Evolutionary conservation across 2,329 filamentous ascomycete species (phyloP).

Genomic region (Hymenoscyphus infarciens): DNA sequence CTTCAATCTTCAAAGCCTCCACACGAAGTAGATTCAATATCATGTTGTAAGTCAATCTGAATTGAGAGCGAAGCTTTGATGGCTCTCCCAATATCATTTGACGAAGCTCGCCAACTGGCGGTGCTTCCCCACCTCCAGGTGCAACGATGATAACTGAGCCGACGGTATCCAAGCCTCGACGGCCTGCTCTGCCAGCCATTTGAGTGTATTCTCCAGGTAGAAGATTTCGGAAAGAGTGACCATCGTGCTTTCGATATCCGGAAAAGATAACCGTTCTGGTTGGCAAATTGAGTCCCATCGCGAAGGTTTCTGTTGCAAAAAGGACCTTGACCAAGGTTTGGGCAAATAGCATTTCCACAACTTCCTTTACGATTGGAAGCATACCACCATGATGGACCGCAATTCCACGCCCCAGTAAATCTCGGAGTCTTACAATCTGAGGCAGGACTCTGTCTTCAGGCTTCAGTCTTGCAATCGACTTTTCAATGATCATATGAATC

Average conservation of each 20-base stretch:
- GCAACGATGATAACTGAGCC: slow-evolving; percentile 93
- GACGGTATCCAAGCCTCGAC: slow-evolving; percentile 86
- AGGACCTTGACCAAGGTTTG: slow-evolving; percentile 93
- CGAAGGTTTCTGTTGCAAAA: slow-evolving; percentile 97
- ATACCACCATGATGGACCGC: slow-evolving; percentile 95
- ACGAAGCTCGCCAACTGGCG: slow-evolving; percentile 75
- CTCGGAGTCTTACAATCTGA: slow-evolving; percentile 83
- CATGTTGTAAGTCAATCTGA: slow-evolving; percentile 98
- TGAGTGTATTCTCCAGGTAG: slow-evolving; percentile 96
- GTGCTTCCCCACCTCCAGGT: slow-evolving; percentile 77
- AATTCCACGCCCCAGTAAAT: slow-evolving; percentile 82
- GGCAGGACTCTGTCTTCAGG: slow-evolving; percentile 86
- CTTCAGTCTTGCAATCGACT: slow-evolving; percentile 85
- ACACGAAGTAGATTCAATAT: slow-evolving; percentile 93
- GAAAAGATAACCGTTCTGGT: slow-evolving; percentile 97
- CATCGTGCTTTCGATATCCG: slow-evolving; percentile 94
- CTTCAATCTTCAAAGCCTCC: slow-evolving; percentile 95
- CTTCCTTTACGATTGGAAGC: slow-evolving; percentile 93
- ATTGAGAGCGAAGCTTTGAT: slow-evolving; percentile 92
- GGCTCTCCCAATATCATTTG: slow-evolving; percentile 96
- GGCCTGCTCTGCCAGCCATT: slow-evolving; percentile 93
- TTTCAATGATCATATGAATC: slow-evolving; percentile 96
- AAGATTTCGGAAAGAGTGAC: slow-evolving; percentile 84
- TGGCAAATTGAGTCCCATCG: slow-evolving; percentile 94
- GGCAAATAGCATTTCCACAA: slow-evolving; percentile 95